Conservation (phyloP, 2,329 filamentous ascomycete genomes). For the Emergomyces pasteurianus region DNA sequence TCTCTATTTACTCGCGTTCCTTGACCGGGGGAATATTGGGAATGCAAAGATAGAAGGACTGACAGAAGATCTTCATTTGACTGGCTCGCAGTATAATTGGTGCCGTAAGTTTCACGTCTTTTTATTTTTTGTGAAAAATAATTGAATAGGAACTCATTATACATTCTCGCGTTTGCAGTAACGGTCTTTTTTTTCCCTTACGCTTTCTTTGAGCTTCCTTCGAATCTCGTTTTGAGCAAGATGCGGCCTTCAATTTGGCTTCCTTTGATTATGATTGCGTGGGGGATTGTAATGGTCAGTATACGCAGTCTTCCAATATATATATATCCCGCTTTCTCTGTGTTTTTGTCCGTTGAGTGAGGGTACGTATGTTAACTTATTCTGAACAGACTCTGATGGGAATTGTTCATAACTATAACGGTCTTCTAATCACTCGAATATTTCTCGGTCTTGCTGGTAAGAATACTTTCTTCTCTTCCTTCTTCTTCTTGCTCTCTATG, state of each 20-base stretch:
- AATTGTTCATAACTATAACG: conserved; percentile 34
- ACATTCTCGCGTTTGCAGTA: conserved; percentile 5
- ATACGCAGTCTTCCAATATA: not conserved
- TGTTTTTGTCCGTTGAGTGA: not conserved
- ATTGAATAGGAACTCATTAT: not conserved
- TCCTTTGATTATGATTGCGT: conserved; percentile 24
- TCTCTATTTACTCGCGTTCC: conserved; percentile 25
- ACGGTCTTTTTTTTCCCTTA: conserved; percentile 18
- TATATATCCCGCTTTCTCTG: not conserved
- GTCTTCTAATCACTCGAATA: conserved; percentile 36
- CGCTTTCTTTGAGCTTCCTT: conserved; percentile 14
- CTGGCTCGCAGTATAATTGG: conserved; percentile 16
- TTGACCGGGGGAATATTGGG: conserved; percentile 17
- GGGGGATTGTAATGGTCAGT: conserved; percentile 36
- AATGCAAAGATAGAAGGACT: conserved; percentile 17
- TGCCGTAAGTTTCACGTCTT: conserved; percentile 8
- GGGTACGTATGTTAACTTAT: not conserved
- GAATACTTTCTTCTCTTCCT: not conserved
- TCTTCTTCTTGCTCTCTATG: not conserved
- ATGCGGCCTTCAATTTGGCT: conserved; percentile 20
- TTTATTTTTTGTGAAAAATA: not conserved
- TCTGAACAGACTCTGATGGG: conserved; percentile 36
- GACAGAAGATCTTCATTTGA: conserved; percentile 10
- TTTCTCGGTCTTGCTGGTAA: conserved; percentile 31
- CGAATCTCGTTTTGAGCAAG: conserved; percentile 21